phyloP scores from a whole-genome alignment of 306 rosid genomes.

The Prunus fruticosa region DNA sequence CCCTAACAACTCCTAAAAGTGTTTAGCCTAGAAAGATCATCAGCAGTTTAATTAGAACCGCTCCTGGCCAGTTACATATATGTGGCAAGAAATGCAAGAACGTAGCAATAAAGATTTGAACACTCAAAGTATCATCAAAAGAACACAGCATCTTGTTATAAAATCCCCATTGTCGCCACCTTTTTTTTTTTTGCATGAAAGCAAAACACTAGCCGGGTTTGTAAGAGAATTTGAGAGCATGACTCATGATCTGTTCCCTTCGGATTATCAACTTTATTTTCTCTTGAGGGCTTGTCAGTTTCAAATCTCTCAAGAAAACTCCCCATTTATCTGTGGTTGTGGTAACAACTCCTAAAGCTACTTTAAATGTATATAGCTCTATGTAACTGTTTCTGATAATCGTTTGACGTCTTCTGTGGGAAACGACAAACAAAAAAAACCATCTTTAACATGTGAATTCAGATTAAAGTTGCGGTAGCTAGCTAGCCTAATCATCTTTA shows the following conservation, averaged over 20 bases:
- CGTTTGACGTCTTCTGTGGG: conserved; percentile 7
- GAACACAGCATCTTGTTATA: too few relatives aligned
- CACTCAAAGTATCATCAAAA: not conserved
- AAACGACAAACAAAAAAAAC: not conserved
- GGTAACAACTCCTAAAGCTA: conserved; percentile 26
- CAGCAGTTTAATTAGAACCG: not conserved
- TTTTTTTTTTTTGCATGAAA: not conserved
- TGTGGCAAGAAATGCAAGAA: not conserved
- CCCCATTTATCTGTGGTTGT: conserved; percentile 12
- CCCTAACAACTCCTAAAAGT: too few relatives aligned
- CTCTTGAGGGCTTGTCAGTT: not conserved
- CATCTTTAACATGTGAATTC: not conserved
- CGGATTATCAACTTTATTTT: not conserved
- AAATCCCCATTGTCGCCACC: not conserved
- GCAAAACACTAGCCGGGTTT: not conserved
- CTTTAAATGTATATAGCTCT: conserved; percentile 13
- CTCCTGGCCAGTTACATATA: not conserved
- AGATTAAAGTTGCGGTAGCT: not conserved
- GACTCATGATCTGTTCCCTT: not conserved
- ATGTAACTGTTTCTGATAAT: not conserved
- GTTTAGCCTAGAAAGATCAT: too few relatives aligned
- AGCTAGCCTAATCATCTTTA: not conserved
- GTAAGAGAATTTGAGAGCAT: not conserved
- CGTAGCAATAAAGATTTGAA: not conserved
- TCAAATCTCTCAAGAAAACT: not conserved